These are phyloP conservation scores for Lojkania enalia DNA, from an alignment of 2,329 filamentous ascomycete species.

Conservation along the genomic window DNA sequence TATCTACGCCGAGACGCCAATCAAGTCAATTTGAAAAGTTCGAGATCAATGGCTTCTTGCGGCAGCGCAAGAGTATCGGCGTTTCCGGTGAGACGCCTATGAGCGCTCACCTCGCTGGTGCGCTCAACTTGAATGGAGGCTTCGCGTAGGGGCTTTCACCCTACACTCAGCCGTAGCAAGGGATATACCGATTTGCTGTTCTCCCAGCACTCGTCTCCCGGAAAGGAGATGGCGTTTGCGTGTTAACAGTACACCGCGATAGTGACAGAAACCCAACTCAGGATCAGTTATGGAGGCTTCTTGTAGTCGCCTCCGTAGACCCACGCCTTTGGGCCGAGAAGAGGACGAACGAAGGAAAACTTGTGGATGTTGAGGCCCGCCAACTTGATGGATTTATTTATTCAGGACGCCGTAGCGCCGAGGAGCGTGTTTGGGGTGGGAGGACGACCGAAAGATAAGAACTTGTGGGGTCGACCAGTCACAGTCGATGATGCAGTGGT, in stretches of 20 bases:
- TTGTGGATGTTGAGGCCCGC: slow-evolving; percentile 75
- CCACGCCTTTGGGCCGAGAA: slow-evolving; percentile 89
- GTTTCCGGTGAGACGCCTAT: slow-evolving; percentile 54
- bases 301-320: slow-evolving; percentile 92
- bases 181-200: slow-evolving; percentile 23
- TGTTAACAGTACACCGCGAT: slow-evolving; percentile 22
- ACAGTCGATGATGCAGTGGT: slow-evolving; percentile 23
- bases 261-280: slow-evolving; percentile 22
- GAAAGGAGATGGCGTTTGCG: slow-evolving; percentile 24
- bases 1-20: slow-evolving; percentile 8
- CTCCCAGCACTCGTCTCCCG: neutral
- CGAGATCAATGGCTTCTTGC: slow-evolving; percentile 16
- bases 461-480: slow-evolving; percentile 28
- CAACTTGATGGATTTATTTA: slow-evolving; percentile 80
- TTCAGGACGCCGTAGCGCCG: slow-evolving; percentile 46
- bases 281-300: slow-evolving; percentile 90
- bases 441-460: slow-evolving; percentile 25
- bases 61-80: slow-evolving; percentile 36
- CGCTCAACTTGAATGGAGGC: slow-evolving; percentile 56
- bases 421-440: slow-evolving; percentile 17
- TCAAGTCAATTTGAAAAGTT: slow-evolving; percentile 31
- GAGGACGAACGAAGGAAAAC: slow-evolving; percentile 80
- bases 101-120: slow-evolving; percentile 57
- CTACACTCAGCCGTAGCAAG: slow-evolving; percentile 48
- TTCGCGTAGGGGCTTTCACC: slow-evolving; percentile 51